Evolutionary conservation across 2,329 filamentous ascomycete species (phyloP), one percentile per base, ranked within the genome.

Genomic region (Dothideomycetes sp.): DNA sequence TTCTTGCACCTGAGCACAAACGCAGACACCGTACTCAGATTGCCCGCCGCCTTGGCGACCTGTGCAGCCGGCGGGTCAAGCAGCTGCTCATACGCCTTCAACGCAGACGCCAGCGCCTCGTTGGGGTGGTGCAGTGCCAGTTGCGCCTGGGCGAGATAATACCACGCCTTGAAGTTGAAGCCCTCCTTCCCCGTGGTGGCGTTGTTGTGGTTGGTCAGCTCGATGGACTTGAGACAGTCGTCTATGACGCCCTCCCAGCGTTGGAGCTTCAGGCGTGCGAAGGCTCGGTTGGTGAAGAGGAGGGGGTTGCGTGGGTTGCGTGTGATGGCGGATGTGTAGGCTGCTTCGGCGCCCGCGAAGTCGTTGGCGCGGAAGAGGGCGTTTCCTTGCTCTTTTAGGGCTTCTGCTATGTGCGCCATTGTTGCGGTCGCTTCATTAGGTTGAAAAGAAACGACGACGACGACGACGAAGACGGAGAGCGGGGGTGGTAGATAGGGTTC

Each of bases 241-340:
- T 76, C 67, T 47, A 91, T 79, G 36, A 81, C 86, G 8, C 71
- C 77, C 19, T 84, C 73, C 75, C 81, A 93, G 50, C 77, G 69
- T 44, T 72, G 64, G 16, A 94, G 72, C 61, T 82, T 84, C 43
- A 91, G 69, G 31, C 87, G 77, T 3, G 82, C 79, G 63, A 94
- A 82, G 37, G 87, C 84, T 39, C 88, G 84, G 63, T 95, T 96
- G 30, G 86, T 89, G 63, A 87, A 95, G 37, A 94, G 73, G 19
- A 81, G 69, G 2, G 82, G 76, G 56, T 94, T 91, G 40, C 68
- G 72, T 3, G 83, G 73, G 60, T 94, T 84, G 55, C 79, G 77
- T 51, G 83, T 77, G 50, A 94, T 87, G 65, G 84, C 84, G 59
- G 83, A 75, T 4, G 80, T 81, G 60, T 89, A 89, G 42, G 79